Conservation (phyloP, 192 early-diverging fungal species). For the Allomyces macrogynus region DNA sequence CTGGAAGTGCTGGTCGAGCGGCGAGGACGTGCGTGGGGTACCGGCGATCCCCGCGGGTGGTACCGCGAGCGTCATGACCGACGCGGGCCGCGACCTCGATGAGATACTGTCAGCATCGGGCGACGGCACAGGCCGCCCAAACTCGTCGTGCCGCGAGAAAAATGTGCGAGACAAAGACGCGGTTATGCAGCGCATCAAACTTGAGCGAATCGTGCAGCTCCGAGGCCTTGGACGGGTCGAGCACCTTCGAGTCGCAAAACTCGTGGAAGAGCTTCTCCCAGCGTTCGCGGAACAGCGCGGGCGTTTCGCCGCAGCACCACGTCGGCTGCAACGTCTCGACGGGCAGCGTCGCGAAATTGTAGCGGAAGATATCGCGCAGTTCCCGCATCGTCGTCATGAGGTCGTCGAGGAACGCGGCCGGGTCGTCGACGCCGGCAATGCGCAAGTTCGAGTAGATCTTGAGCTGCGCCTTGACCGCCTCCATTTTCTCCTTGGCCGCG, state of each 20-base stretch:
- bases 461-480: slow-evolving; percentile 59
- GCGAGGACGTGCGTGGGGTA: too few relatives aligned
- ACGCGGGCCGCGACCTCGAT: too few relatives aligned
- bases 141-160: background rate
- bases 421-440: background rate
- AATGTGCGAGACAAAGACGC: slow-evolving; percentile 14
- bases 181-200: slow-evolving; percentile 92
- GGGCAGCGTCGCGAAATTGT: slow-evolving; percentile 45
- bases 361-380: slow-evolving; percentile 51
- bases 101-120: too few relatives aligned
- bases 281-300: slow-evolving; percentile 67
- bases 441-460: slow-evolving; percentile 36
- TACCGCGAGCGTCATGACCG: too few relatives aligned
- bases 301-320: slow-evolving; percentile 84
- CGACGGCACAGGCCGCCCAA: background rate
- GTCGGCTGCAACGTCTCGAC: slow-evolving; percentile 39
- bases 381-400: slow-evolving; percentile 44
- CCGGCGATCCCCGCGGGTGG: too few relatives aligned
- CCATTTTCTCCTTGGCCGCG: slow-evolving; percentile 85
- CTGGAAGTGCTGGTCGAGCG: too few relatives aligned
- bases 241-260: slow-evolving; percentile 40
- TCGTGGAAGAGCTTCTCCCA: slow-evolving; percentile 95
- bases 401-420: slow-evolving; percentile 10
- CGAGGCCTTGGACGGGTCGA: slow-evolving; percentile 69
- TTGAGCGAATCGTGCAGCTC: slow-evolving; percentile 91